Evolutionary conservation across 768 basidiomycete genomes (phyloP).

Genomic region (Suillus placidus): DNA sequence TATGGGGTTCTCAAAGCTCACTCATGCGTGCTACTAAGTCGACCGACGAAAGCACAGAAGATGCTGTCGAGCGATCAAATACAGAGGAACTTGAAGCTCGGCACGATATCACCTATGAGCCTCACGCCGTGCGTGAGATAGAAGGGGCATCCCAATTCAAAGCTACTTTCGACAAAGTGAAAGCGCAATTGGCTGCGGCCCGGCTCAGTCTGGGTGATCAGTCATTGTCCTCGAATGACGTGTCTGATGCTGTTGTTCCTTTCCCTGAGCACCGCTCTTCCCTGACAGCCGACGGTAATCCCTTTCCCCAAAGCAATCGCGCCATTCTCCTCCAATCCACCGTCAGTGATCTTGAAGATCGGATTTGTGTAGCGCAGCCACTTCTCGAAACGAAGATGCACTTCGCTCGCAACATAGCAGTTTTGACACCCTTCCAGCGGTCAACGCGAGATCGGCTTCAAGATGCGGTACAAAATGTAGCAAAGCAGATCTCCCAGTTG

Average conservation of each 20-base stretch:
- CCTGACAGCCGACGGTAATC: conserved; percentile 26
- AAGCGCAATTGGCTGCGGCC: conserved; percentile 75
- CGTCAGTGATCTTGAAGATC: conserved; percentile 64
- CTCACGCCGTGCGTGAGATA: conserved; percentile 54
- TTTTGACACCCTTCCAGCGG: conserved; percentile 86
- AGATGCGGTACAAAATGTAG: conserved; percentile 58
- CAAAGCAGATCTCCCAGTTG: conserved; percentile 64
- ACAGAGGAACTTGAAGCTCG: conserved; percentile 3
- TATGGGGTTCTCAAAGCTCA: conserved; percentile 41
- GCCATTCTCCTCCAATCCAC: conserved; percentile 60
- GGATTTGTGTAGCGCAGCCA: conserved; percentile 53
- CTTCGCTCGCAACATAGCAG: conserved; percentile 77
- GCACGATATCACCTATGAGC: conserved; percentile 43
- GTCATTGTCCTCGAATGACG: conserved; percentile 8
- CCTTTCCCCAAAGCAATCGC: conserved; percentile 48
- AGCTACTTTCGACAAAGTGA: conserved; percentile 84
- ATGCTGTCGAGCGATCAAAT: conserved; percentile 38
- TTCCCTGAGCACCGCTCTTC: conserved; percentile 12
- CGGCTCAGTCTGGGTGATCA: conserved; percentile 36
- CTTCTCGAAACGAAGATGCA: conserved; percentile 72
- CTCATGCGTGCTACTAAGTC: conserved; percentile 40
- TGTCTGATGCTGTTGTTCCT: neutral
- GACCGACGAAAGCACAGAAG: conserved; percentile 30
- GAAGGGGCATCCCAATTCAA: conserved; percentile 71
- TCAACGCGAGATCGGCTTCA: conserved; percentile 79